Evolutionary conservation across 164 flowering plant species (phyloP).

Genomic region (Annona cherimola): DNA sequence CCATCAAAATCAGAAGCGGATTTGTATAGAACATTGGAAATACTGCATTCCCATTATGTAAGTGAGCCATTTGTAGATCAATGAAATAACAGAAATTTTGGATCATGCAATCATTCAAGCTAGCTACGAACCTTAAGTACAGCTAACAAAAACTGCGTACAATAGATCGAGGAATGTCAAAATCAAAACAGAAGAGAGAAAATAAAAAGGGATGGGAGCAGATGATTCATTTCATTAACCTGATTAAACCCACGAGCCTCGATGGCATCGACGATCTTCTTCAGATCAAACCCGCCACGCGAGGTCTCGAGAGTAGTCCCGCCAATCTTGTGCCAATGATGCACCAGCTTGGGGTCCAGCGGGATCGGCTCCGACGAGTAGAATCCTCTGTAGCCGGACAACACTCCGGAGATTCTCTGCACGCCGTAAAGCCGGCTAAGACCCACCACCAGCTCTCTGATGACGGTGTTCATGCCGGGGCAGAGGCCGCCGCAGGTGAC

Average conservation of each 20-base stretch:
- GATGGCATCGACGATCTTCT: conserved; percentile 63
- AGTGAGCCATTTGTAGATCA: no score
- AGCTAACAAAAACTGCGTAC: no score
- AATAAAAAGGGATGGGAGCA: no score
- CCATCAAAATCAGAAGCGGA: no score
- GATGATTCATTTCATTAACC: no score
- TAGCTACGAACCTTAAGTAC: no score
- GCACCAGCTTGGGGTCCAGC: conserved; percentile 53
- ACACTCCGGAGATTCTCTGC: conserved; percentile 53
- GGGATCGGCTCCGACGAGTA: conserved; percentile 40
- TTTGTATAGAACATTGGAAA: no score
- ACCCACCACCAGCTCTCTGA: conserved; percentile 74
- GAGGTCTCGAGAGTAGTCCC: conserved; percentile 71
- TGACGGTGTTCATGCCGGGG: conserved; percentile 82
- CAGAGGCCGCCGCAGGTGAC: conserved; percentile 89
- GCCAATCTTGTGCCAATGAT: conserved; percentile 64
- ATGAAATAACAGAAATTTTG: no score
- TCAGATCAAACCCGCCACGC: conserved; percentile 74
- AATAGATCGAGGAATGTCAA: no score
- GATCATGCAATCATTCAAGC: no score
- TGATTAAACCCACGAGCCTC: conserved; percentile 52
- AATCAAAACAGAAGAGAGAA: no score
- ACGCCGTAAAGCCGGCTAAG: conserved; percentile 72
- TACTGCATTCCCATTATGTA: no score
- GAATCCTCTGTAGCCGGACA: conserved; percentile 76